Percentiles rank a stretch among this genome's conserved stretches.
Evolutionary conservation across 2,329 filamentous ascomycete species (phyloP).

Genomic region (Neophaeococcomyces aloes): DNA sequence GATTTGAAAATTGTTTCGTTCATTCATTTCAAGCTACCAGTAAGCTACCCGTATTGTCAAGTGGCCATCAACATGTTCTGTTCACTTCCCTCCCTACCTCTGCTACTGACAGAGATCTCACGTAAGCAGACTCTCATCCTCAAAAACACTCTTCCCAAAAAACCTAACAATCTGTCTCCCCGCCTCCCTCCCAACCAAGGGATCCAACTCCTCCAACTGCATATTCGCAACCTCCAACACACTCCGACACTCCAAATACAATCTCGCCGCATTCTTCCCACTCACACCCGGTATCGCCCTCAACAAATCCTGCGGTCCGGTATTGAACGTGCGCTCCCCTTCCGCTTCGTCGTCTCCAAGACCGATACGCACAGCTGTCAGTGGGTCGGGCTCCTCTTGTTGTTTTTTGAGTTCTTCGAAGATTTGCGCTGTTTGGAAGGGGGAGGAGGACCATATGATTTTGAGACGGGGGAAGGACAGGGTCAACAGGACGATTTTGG

Average conservation of each 20-base stretch:
- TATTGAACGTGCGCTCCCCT: slow-evolving; percentile 63
- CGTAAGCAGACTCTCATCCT: slow-evolving; percentile 24
- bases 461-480: slow-evolving; percentile 81
- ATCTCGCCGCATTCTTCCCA: slow-evolving; percentile 60
- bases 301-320: slow-evolving; percentile 84
- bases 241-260: slow-evolving; percentile 64
- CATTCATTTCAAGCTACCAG: too few relatives aligned
- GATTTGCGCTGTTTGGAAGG: slow-evolving; percentile 94
- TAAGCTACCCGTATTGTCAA: too few relatives aligned
- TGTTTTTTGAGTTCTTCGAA: slow-evolving; percentile 88
- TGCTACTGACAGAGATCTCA: too few relatives aligned
- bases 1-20: too few relatives aligned
- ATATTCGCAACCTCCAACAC: slow-evolving; percentile 79
- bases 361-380: slow-evolving; percentile 73
- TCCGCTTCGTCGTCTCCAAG: slow-evolving; percentile 49
- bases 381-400: slow-evolving; percentile 79
- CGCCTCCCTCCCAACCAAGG: slow-evolving; percentile 65
- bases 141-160: slow-evolving; percentile 58
- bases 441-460: slow-evolving; percentile 86
- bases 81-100: too few relatives aligned
- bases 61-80: too few relatives aligned
- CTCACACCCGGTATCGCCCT: slow-evolving; percentile 73
- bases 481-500: slow-evolving; percentile 82
- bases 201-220: slow-evolving; percentile 59
- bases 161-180: slow-evolving; percentile 69